Base-by-base conservation (phyloP, 768 basidiomycete species). In the Calvatia gigantea region DNA sequence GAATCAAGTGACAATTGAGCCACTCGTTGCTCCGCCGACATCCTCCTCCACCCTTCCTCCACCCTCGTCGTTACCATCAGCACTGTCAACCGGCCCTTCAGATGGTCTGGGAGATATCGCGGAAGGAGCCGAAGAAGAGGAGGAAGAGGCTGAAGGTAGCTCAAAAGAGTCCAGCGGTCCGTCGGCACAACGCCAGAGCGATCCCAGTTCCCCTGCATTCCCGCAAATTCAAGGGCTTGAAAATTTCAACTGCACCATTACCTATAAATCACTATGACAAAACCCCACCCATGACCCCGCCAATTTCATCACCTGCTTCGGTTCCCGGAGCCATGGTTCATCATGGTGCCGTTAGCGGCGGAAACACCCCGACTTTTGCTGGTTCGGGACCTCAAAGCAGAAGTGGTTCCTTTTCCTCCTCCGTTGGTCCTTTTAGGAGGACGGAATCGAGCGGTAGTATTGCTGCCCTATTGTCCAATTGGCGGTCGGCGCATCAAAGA, bases 71-170 rank as follows among this genome's bases (percentile, higher is more conserved):
- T 62, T 74, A 51, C 67, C 73, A 14, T 67, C 75, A 6, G 71
- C 75, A n/a, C 66, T 74, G 14, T 68, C 78, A 33, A 66, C 72
- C 14, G 70, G 68, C 59, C 64, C 58, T 57, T 69, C 65, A 38
- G 69, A 65, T 31, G 74, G 74, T 0, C 67, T 85, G n/a, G 82
- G 80, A 45, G 81, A 84, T 61, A 85, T 86, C 31, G 77, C 79
- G 7, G 84, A 86, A 63, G 81, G 80, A n/a, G 79, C 78, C 27
- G 84, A 85, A 61, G 81, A 82, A 17, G 82, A 85, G 42, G 83
- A 81, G 21, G 70, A 71, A 15, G 65, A 67, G 35, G 69, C 62
- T 14, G 44, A 60, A 15, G 59, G 42, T 28, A 61, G 32, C 4
- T 42, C 41, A 38, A 58, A 51, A 35, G 59, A 32, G 42, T 48